Evolutionary conservation across 345 rosid species (phyloP).

Genomic region (Leavenworthia alabamica): DNA sequence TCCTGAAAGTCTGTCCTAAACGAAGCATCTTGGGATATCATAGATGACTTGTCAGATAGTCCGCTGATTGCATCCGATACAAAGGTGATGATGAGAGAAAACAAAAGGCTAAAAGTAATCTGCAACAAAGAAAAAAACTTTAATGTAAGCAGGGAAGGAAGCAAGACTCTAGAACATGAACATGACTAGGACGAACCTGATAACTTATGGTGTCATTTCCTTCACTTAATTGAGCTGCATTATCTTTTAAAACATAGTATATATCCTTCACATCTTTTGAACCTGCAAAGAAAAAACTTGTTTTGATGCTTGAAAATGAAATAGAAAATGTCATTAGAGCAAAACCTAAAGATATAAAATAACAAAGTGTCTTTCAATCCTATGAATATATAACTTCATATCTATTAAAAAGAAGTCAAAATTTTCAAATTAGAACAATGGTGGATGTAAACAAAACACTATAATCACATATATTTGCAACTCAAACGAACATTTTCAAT

Average conservation of each 20-base stretch:
- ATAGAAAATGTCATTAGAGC: neutral
- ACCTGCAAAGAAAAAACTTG: conserved; percentile 41
- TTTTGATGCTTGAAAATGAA: conserved; percentile 5
- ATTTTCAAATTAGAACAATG: neutral
- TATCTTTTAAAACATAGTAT: conserved; percentile 60
- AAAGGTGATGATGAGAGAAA: conserved; percentile 70
- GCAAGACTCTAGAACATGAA: conserved; percentile 11
- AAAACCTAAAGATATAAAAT: neutral
- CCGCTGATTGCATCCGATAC: conserved; percentile 86
- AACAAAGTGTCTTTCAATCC: neutral
- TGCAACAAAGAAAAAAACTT: conserved; percentile 37
- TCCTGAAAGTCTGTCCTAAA: conserved; percentile 86
- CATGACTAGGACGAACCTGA: conserved; percentile 51
- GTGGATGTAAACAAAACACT: neutral
- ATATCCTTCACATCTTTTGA: conserved; percentile 69
- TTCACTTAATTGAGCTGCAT: conserved; percentile 53
- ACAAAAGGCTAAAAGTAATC: conserved; percentile 77
- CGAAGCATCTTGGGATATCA: conserved; percentile 67
- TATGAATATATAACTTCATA: neutral
- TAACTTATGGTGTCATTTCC: conserved; percentile 46
- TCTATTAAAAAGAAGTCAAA: neutral
- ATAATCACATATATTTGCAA: neutral
- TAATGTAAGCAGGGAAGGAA: neutral
- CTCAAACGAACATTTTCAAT: conserved; percentile 6
- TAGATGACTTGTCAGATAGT: conserved; percentile 66